Base-by-base conservation (phyloP, 169 alveolate species). In the Plasmodium gonderi region DNA sequence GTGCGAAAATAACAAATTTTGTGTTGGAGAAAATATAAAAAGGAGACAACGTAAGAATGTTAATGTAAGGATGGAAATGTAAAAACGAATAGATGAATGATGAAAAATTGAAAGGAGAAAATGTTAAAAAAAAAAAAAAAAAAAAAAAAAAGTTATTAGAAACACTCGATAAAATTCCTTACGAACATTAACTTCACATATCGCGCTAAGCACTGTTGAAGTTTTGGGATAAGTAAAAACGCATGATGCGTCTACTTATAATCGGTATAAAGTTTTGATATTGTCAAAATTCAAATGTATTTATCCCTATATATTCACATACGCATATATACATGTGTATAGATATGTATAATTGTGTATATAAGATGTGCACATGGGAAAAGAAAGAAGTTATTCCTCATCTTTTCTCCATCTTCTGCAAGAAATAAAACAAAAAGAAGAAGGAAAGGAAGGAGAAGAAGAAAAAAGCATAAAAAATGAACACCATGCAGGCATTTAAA, bases 371-470 rank as follows among this genome's bases (percentile, higher is more conserved):
- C n/a, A n/a, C n/a, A n/a, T n/a, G n/a, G n/a, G n/a, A n/a, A n/a
- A n/a, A n/a, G n/a, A 5, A 20, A 60, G 17, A 20, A 36, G 17
- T 1, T 6, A 77, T 80, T 49, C 20, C 23, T 33, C 47, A n/a
- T 26, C 33, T 67, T 38, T 72, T 64, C 47, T 47, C 20, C 75
- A 29, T 17, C n/a, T 14, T 42, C 36, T 31, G 23, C 36, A 65
- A 17, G 23, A 45, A 45, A 36, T 69, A 20, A 69, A 44, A 26
- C 42, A 45, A 49, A 11, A 20, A 8, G 33, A 33, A 47, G 9
- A 29, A 49, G 40, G 12, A 31, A n/a, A n/a, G n/a, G 47, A 42
- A 51, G 64, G 74, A 82, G 74, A 77, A 17, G 69, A 72, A 49
- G 49, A 17, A 81, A 20, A 40, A 65, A 42, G 23, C 44, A 36